Conservation (phyloP, 805 yeast genomes). For the Metschnikowia cerradonensis region DNA sequence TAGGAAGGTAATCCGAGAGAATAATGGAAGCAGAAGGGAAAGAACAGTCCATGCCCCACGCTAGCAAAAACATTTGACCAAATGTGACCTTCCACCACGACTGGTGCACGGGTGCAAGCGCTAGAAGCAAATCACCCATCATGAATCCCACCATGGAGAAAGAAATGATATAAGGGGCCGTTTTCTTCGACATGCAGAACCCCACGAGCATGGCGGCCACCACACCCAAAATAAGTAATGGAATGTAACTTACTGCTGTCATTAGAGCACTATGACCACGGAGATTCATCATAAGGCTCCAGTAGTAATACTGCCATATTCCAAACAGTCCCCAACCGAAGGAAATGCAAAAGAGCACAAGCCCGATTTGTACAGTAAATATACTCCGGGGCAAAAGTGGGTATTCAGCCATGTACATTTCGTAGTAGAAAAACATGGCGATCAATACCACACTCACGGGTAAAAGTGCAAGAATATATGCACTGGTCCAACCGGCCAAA, state of each 20-base stretch:
- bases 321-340: slow-evolving; percentile 81
- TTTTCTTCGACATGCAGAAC: slow-evolving; percentile 39
- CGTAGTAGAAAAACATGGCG: slow-evolving; percentile 45
- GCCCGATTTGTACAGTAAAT: slow-evolving; percentile 41
- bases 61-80: slow-evolving; percentile 51
- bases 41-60: slow-evolving; percentile 76
- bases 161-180: slow-evolving; percentile 49
- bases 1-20: slow-evolving; percentile 55
- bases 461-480: slow-evolving; percentile 56
- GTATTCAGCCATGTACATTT: slow-evolving; percentile 38
- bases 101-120: slow-evolving; percentile 56
- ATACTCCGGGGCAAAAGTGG: slow-evolving; percentile 55
- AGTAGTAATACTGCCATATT: slow-evolving; percentile 63
- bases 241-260: slow-evolving; percentile 40
- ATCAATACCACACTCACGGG: slow-evolving; percentile 45
- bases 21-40: slow-evolving; percentile 72
- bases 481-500: slow-evolving; percentile 58
- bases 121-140: slow-evolving; percentile 50
- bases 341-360: slow-evolving; percentile 49
- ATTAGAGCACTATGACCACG: slow-evolving; percentile 39
- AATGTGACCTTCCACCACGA: slow-evolving; percentile 56
- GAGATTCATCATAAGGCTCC: slow-evolving; percentile 47
- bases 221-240: slow-evolving; percentile 50
- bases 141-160: slow-evolving; percentile 52
- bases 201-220: slow-evolving; percentile 54